phyloP scores from a whole-genome alignment of 495 filamentous ascomycete genomes.

The Astrothelium subdiscretum region DNA sequence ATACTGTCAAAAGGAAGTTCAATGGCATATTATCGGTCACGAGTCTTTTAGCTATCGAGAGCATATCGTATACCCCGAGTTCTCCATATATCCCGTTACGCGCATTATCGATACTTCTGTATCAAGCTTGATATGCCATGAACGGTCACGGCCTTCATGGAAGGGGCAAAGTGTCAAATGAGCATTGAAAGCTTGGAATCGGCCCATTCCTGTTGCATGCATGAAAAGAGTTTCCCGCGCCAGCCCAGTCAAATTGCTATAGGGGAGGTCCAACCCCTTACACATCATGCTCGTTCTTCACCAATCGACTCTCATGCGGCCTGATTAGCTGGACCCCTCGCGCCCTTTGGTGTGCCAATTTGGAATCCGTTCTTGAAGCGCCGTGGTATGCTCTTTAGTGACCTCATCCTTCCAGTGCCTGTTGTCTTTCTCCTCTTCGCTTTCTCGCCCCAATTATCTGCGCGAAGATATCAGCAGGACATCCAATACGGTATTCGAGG shows the following conservation, averaged over 20 bases:
- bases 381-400: slow-evolving; percentile 80
- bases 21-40: not conserved
- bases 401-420: slow-evolving; percentile 84
- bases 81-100: too few species aligned
- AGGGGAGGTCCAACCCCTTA: not conserved
- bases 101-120: too few species aligned
- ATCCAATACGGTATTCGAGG: not conserved
- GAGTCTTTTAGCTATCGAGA: not conserved
- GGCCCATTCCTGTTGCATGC: not conserved
- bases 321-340: slow-evolving; percentile 45
- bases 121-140: too few species aligned
- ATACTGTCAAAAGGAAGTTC: not conserved
- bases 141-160: too few species aligned
- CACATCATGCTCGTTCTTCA: not conserved
- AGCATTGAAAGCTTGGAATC: not conserved
- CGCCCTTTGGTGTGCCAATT: slow-evolving; percentile 73
- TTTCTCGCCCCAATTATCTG: slow-evolving; percentile 99
- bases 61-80: too few species aligned
- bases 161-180: too few species aligned
- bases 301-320: not conserved
- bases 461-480: slow-evolving; percentile 10
- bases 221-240: not conserved
- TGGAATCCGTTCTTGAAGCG: slow-evolving; percentile 96
- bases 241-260: not conserved
- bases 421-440: slow-evolving; percentile 99